Evolutionary conservation across 2,329 filamentous ascomycete species (phyloP).

Genomic region (Scedosporium dehoogii): DNA sequence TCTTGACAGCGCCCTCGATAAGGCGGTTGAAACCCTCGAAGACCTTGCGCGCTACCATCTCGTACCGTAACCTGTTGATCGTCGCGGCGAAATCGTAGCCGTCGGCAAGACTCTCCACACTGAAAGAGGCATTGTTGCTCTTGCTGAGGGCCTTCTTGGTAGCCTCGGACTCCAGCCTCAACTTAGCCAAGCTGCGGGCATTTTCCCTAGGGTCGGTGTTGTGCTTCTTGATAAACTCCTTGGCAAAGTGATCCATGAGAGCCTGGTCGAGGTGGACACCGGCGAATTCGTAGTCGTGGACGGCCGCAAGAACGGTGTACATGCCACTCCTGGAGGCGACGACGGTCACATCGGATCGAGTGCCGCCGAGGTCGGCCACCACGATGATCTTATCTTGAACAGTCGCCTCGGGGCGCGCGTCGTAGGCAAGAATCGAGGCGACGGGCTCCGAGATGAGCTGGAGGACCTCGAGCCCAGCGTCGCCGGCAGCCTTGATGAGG

Average conservation of each 20-base stretch:
- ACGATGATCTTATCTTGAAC: conserved; percentile 80
- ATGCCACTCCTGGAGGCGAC: conserved; percentile 87
- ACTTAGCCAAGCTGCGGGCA: conserved; percentile 74
- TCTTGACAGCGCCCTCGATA: conserved; percentile 76
- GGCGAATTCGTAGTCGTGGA: conserved; percentile 90
- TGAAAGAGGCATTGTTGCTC: conserved; percentile 81
- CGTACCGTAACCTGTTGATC: conserved; percentile 88
- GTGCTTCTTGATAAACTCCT: conserved; percentile 98
- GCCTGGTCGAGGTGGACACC: conserved; percentile 81
- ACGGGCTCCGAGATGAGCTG: conserved; percentile 91
- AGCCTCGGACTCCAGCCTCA: conserved; percentile 82
- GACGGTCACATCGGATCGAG: conserved; percentile 82
- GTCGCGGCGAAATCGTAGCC: conserved; percentile 86
- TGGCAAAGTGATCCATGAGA: conserved; percentile 91
- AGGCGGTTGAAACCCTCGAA: conserved; percentile 82
- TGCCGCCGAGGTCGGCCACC: conserved; percentile 87
- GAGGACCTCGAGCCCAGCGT: conserved; percentile 76
- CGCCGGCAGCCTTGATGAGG: conserved; percentile 65
- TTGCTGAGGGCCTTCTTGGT: conserved; percentile 88
- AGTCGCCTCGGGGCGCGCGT: conserved; percentile 67
- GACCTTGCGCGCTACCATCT: conserved; percentile 76
- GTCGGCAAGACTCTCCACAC: conserved; percentile 80
- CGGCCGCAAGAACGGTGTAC: conserved; percentile 88
- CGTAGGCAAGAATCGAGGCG: conserved; percentile 81
- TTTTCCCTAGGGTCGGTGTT: conserved; percentile 78